Evolutionary conservation across 2,329 filamentous ascomycete genomes (phyloP).

Genomic region (Paecilomyces niveus): DNA sequence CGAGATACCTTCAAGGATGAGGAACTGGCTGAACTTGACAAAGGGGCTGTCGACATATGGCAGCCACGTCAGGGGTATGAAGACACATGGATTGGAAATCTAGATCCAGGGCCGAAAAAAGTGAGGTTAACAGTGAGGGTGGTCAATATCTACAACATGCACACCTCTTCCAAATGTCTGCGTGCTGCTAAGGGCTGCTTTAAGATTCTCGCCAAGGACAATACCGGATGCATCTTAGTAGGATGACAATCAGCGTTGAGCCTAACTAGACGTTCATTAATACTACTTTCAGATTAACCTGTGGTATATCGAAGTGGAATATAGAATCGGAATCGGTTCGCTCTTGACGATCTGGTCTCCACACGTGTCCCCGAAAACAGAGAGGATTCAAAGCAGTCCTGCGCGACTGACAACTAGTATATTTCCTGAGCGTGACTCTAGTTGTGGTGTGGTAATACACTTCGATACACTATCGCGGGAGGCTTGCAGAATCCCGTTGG

Average conservation of each 20-base stretch:
- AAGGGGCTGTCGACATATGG: constrained; percentile 4
- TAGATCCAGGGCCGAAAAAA: constrained; percentile 13
- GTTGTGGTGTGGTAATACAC: constrained; percentile 41
- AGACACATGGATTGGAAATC: constrained; percentile 11
- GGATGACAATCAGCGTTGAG: neutral
- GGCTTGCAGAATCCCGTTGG: constrained; percentile 36
- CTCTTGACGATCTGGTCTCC: constrained; percentile 46
- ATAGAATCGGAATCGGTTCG: constrained; percentile 18
- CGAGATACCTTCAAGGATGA: neutral
- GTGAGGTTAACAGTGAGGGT: constrained; percentile 17
- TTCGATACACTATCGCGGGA: constrained; percentile 31
- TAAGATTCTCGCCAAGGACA: constrained; percentile 18
- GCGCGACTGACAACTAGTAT: constrained; percentile 43
- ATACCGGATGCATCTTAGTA: constrained; percentile 15
- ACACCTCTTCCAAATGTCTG: constrained; percentile 5
- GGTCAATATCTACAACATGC: constrained; percentile 17
- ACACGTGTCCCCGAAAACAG: constrained; percentile 32
- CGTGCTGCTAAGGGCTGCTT: constrained; percentile 16
- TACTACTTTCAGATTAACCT: constrained; percentile 15
- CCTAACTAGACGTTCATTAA: neutral
- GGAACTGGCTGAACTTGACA: neutral
- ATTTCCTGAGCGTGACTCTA: constrained; percentile 46
- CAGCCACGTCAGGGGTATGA: constrained; percentile 11
- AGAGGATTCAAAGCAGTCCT: neutral
- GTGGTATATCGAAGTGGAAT: constrained; percentile 17